Base-by-base conservation (phyloP, 148 eudicot genomes). In the Nepenthes gracilis region DNA sequence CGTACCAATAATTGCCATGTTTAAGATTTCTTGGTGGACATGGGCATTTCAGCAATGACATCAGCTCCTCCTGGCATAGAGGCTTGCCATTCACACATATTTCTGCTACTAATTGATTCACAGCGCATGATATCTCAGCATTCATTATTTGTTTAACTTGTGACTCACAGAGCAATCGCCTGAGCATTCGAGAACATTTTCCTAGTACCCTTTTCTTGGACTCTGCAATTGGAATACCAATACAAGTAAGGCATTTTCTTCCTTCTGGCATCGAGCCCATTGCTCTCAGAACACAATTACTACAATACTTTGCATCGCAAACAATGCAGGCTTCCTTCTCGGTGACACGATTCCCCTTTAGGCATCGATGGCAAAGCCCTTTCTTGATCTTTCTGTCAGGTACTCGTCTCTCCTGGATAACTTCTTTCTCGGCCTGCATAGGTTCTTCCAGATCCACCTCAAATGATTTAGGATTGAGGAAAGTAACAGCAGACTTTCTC, bases 261-360 rank as follows among this genome's bases (percentile, higher is more conserved):
- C 98, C 98, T 75, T 88, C 89, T 1, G 94, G 90, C 98, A 93
- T 93, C 6, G 98, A 84, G 57, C 98, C 98, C 98, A 93, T 93
- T 50, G 81, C 89, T 67, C 80, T 80, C 33, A 86, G 57, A 64
- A 88, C 78, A 48, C 98, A 93, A 43, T 68, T 64, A 36, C 45
- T 43, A 53, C 98, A 93, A 65, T 78, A 93, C 69, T 79, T 86
- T 36, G 91, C 88, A 62, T 71, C 70, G 43, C 98, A 93, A 38
- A 81, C 95, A 35, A 93, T 64, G 63, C 98, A 93, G 37, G 52
- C 72, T 65, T 78, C 91, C 79, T 83, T 93, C 33, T 78, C 75
- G 0, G 77, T 68, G 12, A 93, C 79, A n/a, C 85, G 75, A 13
- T 73, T 80, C 47, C 79, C 79, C 66, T 70, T 83, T 14, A 40